Evolutionary conservation across 345 rosid genomes (phyloP).

Genomic region (Eucalyptus tenuipes): DNA sequence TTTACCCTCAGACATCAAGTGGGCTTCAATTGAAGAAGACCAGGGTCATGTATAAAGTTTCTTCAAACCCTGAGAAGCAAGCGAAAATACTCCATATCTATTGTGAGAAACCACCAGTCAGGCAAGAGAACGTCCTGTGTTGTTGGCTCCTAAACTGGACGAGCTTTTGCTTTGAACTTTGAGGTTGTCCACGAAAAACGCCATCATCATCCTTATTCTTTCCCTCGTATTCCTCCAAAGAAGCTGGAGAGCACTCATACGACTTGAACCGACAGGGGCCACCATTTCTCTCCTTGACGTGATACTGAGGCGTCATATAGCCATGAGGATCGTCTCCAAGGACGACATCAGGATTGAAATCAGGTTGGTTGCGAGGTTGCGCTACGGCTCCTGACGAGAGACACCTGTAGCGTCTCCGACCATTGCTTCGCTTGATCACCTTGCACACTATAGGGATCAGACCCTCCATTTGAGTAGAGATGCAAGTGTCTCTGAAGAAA

Average conservation of each 20-base stretch:
- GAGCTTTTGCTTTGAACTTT: not conserved
- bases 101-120: not conserved
- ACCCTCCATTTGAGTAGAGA: slow-evolving; percentile 44
- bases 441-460: slow-evolving; percentile 55
- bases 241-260: not conserved
- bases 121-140: not conserved
- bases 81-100: not conserved
- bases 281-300: not conserved
- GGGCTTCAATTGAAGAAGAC: not conserved
- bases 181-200: not conserved
- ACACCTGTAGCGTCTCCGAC: slow-evolving; percentile 51
- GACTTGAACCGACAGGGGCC: not conserved
- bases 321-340: not conserved
- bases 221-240: not conserved
- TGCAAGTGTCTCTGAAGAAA: not conserved
- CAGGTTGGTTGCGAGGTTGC: slow-evolving; percentile 10
- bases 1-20: not conserved
- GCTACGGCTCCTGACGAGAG: slow-evolving; percentile 36
- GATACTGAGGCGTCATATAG: not conserved
- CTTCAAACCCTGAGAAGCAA: not conserved
- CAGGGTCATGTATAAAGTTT: not conserved
- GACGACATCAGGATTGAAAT: not conserved
- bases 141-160: not conserved
- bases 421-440: slow-evolving; percentile 44
- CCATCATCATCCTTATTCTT: not conserved